These are phyloP conservation scores for Aspergillus sp. DNA, from an alignment of 2,329 filamentous ascomycete species.

Conservation along the genomic window DNA sequence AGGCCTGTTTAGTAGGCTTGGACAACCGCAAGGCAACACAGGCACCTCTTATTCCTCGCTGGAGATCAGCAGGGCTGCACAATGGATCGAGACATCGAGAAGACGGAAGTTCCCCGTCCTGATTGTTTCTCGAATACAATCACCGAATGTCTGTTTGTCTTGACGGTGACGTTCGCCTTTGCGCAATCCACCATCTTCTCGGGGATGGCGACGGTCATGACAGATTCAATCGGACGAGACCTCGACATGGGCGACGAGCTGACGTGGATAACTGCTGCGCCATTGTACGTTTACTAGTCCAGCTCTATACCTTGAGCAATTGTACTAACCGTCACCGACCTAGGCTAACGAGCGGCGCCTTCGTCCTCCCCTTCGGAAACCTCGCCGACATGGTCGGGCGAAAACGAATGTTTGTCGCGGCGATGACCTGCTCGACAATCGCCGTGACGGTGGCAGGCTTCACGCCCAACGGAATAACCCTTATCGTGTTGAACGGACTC, in stretches of 20 bases:
- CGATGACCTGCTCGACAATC: constrained; percentile 59
- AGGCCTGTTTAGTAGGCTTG: no score
- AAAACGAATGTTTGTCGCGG: constrained; percentile 58
- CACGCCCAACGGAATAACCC: constrained; percentile 55
- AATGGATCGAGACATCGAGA: not conserved
- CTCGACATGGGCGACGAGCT: constrained; percentile 65
- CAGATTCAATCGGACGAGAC: constrained; percentile 59
- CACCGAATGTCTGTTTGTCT: constrained; percentile 64
- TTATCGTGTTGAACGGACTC: constrained; percentile 64
- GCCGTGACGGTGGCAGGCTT: constrained; percentile 61
- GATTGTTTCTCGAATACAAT: constrained; percentile 56
- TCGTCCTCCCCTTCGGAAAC: constrained; percentile 66
- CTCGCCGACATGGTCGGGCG: constrained; percentile 67
- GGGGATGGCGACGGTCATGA: constrained; percentile 62
- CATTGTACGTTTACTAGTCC: constrained; percentile 44
- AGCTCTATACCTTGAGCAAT: not conserved
- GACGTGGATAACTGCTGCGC: constrained; percentile 66
- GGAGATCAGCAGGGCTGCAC: not conserved
- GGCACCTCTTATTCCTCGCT: not conserved
- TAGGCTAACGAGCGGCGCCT: constrained; percentile 61
- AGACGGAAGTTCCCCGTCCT: constrained; percentile 25
- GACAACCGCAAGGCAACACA: not conserved
- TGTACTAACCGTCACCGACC: not conserved
- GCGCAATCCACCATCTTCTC: constrained; percentile 61
- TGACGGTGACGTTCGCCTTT: constrained; percentile 66